A percentile compares a stretch with the other conserved stretches of the same genome.
Conservation (phyloP, 305 asterid genomes). For the Fraxinus paxiana region DNA sequence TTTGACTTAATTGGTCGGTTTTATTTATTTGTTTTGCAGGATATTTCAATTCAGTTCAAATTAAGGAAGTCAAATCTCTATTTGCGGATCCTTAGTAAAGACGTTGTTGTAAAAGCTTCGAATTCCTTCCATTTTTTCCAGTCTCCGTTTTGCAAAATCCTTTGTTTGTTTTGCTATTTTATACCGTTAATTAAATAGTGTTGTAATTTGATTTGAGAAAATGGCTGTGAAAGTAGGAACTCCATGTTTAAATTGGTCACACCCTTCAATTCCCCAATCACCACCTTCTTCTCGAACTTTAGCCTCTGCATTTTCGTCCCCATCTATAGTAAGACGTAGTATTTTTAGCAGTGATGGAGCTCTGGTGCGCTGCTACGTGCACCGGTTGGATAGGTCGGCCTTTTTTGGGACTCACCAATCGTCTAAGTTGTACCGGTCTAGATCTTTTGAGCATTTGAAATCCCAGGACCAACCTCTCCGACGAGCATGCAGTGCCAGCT, state of each 20-base stretch:
- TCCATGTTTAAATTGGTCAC: constrained; percentile 60
- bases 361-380: constrained; percentile 39
- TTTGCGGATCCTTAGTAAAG: neutral
- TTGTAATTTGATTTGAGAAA: constrained; percentile 30
- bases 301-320: constrained; percentile 58
- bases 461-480: constrained; percentile 29
- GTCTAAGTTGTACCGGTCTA: constrained; percentile 41
- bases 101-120: neutral
- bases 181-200: neutral
- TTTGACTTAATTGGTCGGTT: constrained; percentile 35
- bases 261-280: constrained; percentile 54
- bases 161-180: neutral
- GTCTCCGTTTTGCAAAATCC: neutral
- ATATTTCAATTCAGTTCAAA: neutral
- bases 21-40: constrained; percentile 40
- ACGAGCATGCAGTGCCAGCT: constrained; percentile 46
- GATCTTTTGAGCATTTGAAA: constrained; percentile 35
- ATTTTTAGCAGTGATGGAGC: constrained; percentile 38
- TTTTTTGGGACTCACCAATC: constrained; percentile 36
- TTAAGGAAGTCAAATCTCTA: neutral
- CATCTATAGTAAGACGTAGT: constrained; percentile 48
- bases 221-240: constrained; percentile 74
- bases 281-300: constrained; percentile 61
- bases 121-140: neutral
- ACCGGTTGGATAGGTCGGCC: constrained; percentile 29